Evolutionary conservation across 306 rosid genomes (phyloP).

Genomic region (Prunus fruticosa): DNA sequence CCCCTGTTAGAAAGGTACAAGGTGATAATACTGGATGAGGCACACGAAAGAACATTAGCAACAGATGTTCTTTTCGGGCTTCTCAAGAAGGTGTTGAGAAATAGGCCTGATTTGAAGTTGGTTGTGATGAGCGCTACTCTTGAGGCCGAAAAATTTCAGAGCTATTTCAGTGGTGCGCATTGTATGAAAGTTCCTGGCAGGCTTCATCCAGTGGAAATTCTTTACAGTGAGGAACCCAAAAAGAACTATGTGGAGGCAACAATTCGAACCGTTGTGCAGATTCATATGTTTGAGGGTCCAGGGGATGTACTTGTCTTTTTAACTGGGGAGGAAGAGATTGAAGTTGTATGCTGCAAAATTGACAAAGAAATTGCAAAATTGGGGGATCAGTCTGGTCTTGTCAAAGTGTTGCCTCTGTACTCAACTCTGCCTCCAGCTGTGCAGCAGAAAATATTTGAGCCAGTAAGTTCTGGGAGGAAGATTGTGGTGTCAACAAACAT

Average conservation of each 20-base stretch:
- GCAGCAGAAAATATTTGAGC: slow-evolving; percentile 72
- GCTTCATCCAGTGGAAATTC: slow-evolving; percentile 68
- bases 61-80: slow-evolving; percentile 71
- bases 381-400: slow-evolving; percentile 69
- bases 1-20: slow-evolving; percentile 69
- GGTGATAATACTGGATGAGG: slow-evolving; percentile 71
- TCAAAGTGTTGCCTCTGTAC: slow-evolving; percentile 61
- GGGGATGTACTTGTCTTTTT: slow-evolving; percentile 78
- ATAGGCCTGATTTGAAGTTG: slow-evolving; percentile 66
- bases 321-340: slow-evolving; percentile 75
- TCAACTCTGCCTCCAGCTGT: slow-evolving; percentile 72
- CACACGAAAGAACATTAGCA: slow-evolving; percentile 72
- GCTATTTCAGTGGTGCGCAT: slow-evolving; percentile 61
- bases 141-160: slow-evolving; percentile 74
- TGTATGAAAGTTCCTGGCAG: slow-evolving; percentile 84
- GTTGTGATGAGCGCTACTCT: slow-evolving; percentile 82
- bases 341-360: slow-evolving; percentile 69
- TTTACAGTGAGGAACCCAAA: slow-evolving; percentile 69
- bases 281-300: slow-evolving; percentile 55
- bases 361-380: slow-evolving; percentile 49
- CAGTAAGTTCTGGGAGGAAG: slow-evolving; percentile 71
- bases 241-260: slow-evolving; percentile 66
- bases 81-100: slow-evolving; percentile 62
- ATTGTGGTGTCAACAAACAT: slow-evolving; percentile 67
- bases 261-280: slow-evolving; percentile 65